A percentile compares a stretch with the other conserved stretches of the same genome.
Evolutionary conservation across 192 early-diverging fungal species (phyloP).

Genomic region (Backusella psychrophila): DNA sequence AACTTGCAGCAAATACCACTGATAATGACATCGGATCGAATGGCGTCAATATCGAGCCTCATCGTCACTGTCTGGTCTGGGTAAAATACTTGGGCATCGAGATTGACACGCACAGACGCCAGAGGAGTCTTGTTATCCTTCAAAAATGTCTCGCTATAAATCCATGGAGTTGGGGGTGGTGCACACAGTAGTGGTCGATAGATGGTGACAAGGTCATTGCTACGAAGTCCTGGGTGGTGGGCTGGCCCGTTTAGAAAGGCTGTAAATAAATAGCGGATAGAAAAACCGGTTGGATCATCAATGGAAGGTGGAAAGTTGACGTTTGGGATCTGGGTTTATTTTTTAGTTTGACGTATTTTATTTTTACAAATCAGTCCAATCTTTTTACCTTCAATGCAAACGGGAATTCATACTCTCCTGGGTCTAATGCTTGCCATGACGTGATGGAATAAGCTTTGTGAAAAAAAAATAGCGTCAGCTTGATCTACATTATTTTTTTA

Average conservation of each 20-base stretch:
- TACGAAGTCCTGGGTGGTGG: conserved; percentile 22
- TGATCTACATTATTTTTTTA: too few species aligned
- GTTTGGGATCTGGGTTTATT: conserved; percentile 30
- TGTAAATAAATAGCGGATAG: conserved; percentile 31
- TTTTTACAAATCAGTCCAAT: too few species aligned
- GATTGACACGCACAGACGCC: conserved; percentile 12
- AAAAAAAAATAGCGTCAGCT: not conserved
- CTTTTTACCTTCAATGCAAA: conserved; percentile 41
- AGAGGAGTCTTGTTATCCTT: conserved; percentile 23
- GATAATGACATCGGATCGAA: not conserved
- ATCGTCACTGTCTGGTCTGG: conserved; percentile 18
- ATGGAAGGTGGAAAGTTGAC: conserved; percentile 41
- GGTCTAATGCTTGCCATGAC: conserved; percentile 16
- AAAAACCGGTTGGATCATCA: conserved; percentile 35
- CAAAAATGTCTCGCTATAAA: conserved; percentile 17
- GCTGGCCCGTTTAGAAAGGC: conserved; percentile 36
- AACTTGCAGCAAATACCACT: conserved; percentile 11
- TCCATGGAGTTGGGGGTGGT: conserved; percentile 24
- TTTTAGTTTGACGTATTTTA: too few species aligned
- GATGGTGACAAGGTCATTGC: conserved; percentile 28
- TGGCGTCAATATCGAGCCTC: not conserved
- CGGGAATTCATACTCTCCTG: conserved; percentile 32
- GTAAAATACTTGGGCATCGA: conserved; percentile 22
- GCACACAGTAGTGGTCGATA: conserved; percentile 36
- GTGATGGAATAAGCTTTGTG: not conserved